phyloP scores from a whole-genome alignment of 495 filamentous ascomycete genomes.

The Xylaria sp. region DNA sequence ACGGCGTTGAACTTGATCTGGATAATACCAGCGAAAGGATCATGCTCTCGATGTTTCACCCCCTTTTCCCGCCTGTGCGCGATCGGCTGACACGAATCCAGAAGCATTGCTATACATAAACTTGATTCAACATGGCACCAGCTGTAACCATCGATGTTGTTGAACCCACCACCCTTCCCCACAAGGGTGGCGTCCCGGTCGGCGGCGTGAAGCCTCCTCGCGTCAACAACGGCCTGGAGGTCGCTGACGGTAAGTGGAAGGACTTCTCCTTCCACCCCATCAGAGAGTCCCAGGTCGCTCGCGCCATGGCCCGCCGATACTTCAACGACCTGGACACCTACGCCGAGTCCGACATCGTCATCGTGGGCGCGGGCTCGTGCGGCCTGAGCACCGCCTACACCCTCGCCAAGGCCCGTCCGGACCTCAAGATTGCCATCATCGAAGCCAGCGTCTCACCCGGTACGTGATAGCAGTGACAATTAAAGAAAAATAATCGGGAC shows the following conservation, averaged over 20 bases:
- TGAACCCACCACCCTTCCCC: conserved; percentile 40
- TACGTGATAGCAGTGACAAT: conserved; percentile 40
- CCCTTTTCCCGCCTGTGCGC: conserved; percentile 43
- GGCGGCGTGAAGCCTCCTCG: conserved; percentile 34
- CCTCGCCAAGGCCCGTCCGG: conserved; percentile 81
- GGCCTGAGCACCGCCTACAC: conserved; percentile 85
- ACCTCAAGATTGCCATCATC: conserved; percentile 90
- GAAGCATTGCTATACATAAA: conserved; percentile 43
- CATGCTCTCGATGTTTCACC: conserved; percentile 66
- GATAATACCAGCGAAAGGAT: conserved; percentile 99
- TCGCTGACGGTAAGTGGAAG: conserved; percentile 74
- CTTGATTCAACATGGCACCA: conserved; percentile 71
- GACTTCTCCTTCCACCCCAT: conserved; percentile 83
- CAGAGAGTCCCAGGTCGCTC: conserved; percentile 87
- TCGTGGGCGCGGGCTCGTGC: conserved; percentile 87
- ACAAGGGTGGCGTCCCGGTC: conserved; percentile 47
- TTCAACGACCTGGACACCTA: conserved; percentile 88
- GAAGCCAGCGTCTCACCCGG: conserved; percentile 84
- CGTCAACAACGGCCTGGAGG: conserved; percentile 44
- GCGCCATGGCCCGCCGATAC: conserved; percentile 92
- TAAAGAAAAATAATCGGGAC: too few species aligned
- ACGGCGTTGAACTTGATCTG: conserved; percentile 97
- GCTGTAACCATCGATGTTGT: conserved; percentile 58
- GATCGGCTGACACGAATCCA: conserved; percentile 41
- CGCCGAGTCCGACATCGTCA: conserved; percentile 90